A percentile compares a stretch with the other conserved stretches of the same genome.
Conservation (phyloP, 345 rosid species). For the Euphorbia lathyris region DNA sequence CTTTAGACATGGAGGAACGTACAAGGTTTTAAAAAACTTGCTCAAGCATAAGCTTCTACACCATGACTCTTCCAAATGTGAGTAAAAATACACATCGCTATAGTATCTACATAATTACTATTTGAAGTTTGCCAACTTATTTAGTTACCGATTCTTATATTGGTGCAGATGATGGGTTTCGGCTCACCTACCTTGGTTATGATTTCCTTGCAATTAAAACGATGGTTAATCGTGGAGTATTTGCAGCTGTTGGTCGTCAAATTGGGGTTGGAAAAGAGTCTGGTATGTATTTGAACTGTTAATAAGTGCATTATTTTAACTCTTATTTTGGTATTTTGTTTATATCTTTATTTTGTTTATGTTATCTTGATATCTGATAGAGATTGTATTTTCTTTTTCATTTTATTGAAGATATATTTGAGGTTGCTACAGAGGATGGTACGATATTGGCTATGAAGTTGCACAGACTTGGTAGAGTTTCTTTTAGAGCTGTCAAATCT, state of each 20-base stretch:
- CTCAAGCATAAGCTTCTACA: conserved; percentile 87
- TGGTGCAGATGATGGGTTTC: conserved; percentile 79
- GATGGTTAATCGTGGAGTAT: conserved; percentile 80
- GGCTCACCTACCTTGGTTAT: conserved; percentile 90
- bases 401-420: conserved; percentile 71
- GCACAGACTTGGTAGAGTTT: conserved; percentile 88
- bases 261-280: conserved; percentile 97
- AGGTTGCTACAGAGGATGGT: conserved; percentile 86
- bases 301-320: neutral
- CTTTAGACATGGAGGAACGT: conserved; percentile 89
- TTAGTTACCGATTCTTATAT: conserved; percentile 7
- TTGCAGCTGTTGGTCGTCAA: conserved; percentile 78
- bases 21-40: conserved; percentile 84
- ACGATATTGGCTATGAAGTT: conserved; percentile 86
- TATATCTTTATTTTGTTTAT: neutral
- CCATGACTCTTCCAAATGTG: conserved; percentile 87
- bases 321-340: too few relatives aligned
- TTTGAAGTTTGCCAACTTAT: neutral
- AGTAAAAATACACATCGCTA: conserved; percentile 17
- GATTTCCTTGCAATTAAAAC: conserved; percentile 95
- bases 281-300: conserved; percentile 36
- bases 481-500: conserved; percentile 95
- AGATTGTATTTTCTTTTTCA: neutral
- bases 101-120: neutral
- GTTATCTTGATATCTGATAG: neutral